Percentiles rank a stretch among this genome's conserved stretches.
phyloP scores from a whole-genome alignment of 169 alveolate species.

The Cryptosporidium canis region DNA sequence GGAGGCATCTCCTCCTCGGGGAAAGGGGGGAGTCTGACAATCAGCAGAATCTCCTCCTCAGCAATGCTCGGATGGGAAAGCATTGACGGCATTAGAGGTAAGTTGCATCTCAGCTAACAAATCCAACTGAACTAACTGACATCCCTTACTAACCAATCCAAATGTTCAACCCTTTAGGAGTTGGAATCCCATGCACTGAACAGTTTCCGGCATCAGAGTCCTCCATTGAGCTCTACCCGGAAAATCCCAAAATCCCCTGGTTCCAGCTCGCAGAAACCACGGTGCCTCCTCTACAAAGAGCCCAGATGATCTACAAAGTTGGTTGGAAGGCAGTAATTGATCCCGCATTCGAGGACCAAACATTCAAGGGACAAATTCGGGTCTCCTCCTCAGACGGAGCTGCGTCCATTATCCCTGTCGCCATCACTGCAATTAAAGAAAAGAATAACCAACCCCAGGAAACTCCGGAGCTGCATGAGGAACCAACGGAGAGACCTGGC shows the following conservation, averaged over 20 bases:
- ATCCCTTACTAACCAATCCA: not conserved
- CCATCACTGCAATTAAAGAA: constrained; percentile 8
- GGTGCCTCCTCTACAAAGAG: constrained; percentile 60
- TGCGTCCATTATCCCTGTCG: constrained; percentile 39
- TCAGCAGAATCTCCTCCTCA: constrained; percentile 7
- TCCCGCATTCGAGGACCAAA: not conserved
- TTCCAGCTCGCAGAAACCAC: constrained; percentile 40
- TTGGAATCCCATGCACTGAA: constrained; percentile 62
- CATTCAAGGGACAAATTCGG: constrained; percentile 29
- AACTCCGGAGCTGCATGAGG: not conserved
- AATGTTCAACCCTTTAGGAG: constrained; percentile 28
- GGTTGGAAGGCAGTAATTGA: constrained; percentile 28
- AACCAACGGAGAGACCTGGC: not conserved
- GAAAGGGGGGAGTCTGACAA: not conserved
- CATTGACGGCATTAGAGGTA: constrained; percentile 64
- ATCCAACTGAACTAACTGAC: not conserved
- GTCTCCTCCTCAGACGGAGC: constrained; percentile 69
- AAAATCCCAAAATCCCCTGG: constrained; percentile 67
- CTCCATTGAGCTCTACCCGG: constrained; percentile 40
- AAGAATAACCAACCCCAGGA: not conserved
- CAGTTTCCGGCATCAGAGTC: constrained; percentile 47
- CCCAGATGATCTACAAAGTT: constrained; percentile 37
- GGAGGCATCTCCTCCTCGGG: not conserved
- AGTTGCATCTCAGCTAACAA: not conserved
- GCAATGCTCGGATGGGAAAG: constrained; percentile 72